Evolutionary conservation across 306 rosid species (phyloP).

Genomic region (Ammopiptanthus mongolicus): DNA sequence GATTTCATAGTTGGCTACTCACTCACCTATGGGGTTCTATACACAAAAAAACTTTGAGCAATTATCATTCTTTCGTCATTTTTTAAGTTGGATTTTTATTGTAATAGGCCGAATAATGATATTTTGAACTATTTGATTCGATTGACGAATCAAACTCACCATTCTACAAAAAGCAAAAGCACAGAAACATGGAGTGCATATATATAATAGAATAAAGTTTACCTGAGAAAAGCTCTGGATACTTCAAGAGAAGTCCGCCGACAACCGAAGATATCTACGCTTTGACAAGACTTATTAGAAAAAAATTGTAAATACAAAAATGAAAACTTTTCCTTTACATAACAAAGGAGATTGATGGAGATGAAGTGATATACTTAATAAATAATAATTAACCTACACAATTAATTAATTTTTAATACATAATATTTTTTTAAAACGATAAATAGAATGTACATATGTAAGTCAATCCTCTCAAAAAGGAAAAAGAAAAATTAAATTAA

Average conservation of each 20-base stretch:
- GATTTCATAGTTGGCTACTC: too few species aligned
- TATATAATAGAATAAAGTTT: background rate
- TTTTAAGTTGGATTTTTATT: too few species aligned
- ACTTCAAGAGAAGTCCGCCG: background rate
- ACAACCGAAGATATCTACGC: background rate
- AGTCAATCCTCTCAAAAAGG: background rate
- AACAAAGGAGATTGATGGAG: background rate
- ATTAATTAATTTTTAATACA: background rate
- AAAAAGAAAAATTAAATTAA: background rate
- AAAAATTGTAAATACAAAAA: background rate
- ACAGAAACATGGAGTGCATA: background rate
- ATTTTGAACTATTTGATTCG: too few species aligned
- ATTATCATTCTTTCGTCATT: too few species aligned
- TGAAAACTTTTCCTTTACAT: background rate
- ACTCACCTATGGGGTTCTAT: too few species aligned
- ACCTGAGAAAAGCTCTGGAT: background rate
- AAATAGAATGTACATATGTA: background rate
- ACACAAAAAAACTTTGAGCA: too few species aligned
- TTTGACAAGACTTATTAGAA: background rate
- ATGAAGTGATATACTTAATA: background rate
- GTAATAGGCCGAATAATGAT: too few species aligned
- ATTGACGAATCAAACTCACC: too few species aligned
- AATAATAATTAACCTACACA: background rate
- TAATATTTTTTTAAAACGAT: background rate
- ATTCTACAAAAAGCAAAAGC: background rate